These are phyloP conservation scores for Hanseniaspora jakobsenii DNA, from an alignment of 805 yeast species.

Conservation along the genomic window DNA sequence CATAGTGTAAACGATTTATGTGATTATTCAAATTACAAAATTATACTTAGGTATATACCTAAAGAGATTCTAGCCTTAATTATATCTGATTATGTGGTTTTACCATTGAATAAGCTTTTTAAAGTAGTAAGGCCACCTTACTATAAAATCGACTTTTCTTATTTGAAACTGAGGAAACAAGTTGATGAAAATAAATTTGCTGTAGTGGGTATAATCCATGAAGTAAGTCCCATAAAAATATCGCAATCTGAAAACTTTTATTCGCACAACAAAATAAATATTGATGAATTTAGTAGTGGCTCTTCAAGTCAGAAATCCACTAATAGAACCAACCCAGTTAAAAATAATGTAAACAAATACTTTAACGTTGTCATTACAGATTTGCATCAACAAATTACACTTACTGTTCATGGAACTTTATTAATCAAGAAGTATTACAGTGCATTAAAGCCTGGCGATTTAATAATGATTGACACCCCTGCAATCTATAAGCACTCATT, in stretches of 20 bases:
- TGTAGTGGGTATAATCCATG: constrained; percentile 11
- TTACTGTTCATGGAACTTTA: constrained; percentile 9
- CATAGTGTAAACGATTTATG: constrained; percentile 35
- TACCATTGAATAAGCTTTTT: constrained; percentile 46
- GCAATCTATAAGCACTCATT: not conserved
- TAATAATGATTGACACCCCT: constrained; percentile 11
- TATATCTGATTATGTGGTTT: constrained; percentile 40
- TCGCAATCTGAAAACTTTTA: not conserved
- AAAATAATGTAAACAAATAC: not conserved
- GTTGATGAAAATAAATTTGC: not conserved
- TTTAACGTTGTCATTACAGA: constrained; percentile 6
- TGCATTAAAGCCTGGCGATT: constrained; percentile 8
- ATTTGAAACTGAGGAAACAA: too few species aligned
- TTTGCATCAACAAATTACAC: not conserved
- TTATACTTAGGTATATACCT: constrained; percentile 39
- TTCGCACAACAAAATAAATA: not conserved
- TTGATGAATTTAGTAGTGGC: not conserved
- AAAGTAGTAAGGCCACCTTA: constrained; percentile 60
- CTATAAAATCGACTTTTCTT: constrained; percentile 47
- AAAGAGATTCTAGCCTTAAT: constrained; percentile 27
- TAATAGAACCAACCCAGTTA: not conserved
- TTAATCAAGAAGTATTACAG: constrained; percentile 6
- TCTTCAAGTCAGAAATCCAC: not conserved
- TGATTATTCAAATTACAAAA: constrained; percentile 32
- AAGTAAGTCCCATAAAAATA: constrained; percentile 6